Evolutionary conservation across 1,139 yeast species (phyloP), one percentile per base, ranked within the genome.

Genomic region (Lodderomyces oxycetoniae): DNA sequence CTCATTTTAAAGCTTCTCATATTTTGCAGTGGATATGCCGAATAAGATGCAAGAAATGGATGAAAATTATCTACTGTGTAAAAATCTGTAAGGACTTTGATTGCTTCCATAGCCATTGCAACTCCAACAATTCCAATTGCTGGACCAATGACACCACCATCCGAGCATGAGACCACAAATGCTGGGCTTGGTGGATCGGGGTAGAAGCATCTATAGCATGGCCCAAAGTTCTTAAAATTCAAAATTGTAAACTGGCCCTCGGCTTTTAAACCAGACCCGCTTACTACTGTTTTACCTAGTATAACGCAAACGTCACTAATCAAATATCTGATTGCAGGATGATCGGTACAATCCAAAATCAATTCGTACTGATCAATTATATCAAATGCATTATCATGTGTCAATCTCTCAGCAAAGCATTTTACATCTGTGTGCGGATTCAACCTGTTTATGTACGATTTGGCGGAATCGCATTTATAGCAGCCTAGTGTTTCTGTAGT

Each of bases 131-230:
- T 50, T 0, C 98, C 99, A 32, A 93, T 94, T 5, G 91, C 93
- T 0, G 98, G 96, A 0, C 98, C 98, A 15, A 93, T 58, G 1
- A 93, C 95, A 3, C 99, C 99, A 3, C 95, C 95, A 55, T 88
- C 97, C 7, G 87, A 77, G 50, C 99, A 93, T 0, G 95, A 74
- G 0, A 89, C 74, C 0, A 89, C 88, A 2, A 86, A 69, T 36
- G 76, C 79, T 1, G 95, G 84, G 0, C 93, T 79, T 0, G 99
- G 96, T 0, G 98, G 96, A 9, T 63, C 64, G 0, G 98, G 97
- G 47, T 85, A 87, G 55, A 89, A 78, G 52, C 99, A 93, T 42
- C 99, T 66, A 52, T 93, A 93, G 54, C 99, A 93, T 0, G 98
- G 98, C 0, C 96, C 96, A 3, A 45, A 42, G 24, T 67, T 63